phyloP scores from a whole-genome alignment of 1,139 yeast species.

The Diutina ranongensis region DNA sequence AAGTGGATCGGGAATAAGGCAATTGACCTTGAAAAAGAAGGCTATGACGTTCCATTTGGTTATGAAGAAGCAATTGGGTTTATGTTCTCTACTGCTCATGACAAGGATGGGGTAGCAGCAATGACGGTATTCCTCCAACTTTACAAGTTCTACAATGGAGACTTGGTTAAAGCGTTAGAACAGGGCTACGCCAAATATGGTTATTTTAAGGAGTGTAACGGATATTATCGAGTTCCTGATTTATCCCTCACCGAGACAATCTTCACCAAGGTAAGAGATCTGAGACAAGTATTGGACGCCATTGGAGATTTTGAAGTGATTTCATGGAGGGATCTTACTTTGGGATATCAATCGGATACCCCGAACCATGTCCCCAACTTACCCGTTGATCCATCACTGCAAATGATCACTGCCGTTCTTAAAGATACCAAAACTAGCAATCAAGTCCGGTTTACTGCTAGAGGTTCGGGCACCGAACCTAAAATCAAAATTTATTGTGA shows the following conservation, averaged over 20 bases:
- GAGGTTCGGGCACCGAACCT: slow-evolving; percentile 97
- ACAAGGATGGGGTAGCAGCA: slow-evolving; percentile 89
- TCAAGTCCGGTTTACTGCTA: slow-evolving; percentile 61
- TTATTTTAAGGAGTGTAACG: slow-evolving; percentile 73
- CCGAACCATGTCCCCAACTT: slow-evolving; percentile 43
- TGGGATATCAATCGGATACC: slow-evolving; percentile 69
- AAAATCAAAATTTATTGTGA: slow-evolving; percentile 87
- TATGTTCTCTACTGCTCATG: slow-evolving; percentile 81
- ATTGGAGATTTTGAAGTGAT: slow-evolving; percentile 45
- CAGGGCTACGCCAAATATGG: slow-evolving; percentile 60
- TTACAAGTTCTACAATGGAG: slow-evolving; percentile 25
- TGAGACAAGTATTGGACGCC: slow-evolving; percentile 25
- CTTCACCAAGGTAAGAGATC: slow-evolving; percentile 39
- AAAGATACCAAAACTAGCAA: slow-evolving; percentile 17
- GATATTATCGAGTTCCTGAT: slow-evolving; percentile 63
- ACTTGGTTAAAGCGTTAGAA: slow-evolving; percentile 39
- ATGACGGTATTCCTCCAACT: slow-evolving; percentile 69
- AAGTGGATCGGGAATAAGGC: slow-evolving; percentile 96
- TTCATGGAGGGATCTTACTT: slow-evolving; percentile 76
- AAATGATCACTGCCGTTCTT: slow-evolving; percentile 70
- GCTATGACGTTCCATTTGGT: slow-evolving; percentile 72
- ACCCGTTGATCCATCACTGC: slow-evolving; percentile 62
- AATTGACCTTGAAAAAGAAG: slow-evolving; percentile 52
- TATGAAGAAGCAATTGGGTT: slow-evolving; percentile 95
- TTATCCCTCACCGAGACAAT: slow-evolving; percentile 39